A percentile compares a stretch with the other conserved stretches of the same genome.
Evolutionary conservation across 805 yeast species (phyloP).

Genomic region (Kuraishia hungarica): DNA sequence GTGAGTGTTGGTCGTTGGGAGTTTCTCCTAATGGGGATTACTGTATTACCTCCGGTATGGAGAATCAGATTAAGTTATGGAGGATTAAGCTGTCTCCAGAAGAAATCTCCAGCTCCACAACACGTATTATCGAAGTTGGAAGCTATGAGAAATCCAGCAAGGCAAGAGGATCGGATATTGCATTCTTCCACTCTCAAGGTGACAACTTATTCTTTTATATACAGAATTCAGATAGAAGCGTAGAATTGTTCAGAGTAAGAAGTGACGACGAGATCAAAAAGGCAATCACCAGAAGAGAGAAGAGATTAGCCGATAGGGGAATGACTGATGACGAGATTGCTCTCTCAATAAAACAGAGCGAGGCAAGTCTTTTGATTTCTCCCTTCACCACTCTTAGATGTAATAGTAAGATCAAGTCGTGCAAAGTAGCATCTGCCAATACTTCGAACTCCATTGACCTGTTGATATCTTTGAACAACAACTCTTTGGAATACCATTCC

Average conservation of each 20-base stretch:
- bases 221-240: slow-evolving; percentile 73
- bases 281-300: slow-evolving; percentile 68
- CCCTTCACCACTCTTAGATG: slow-evolving; percentile 65
- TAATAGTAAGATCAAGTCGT: slow-evolving; percentile 45
- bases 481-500: slow-evolving; percentile 63
- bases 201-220: slow-evolving; percentile 47
- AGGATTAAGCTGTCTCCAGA: slow-evolving; percentile 43
- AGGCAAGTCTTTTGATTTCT: slow-evolving; percentile 50
- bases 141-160: slow-evolving; percentile 67
- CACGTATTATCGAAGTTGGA: slow-evolving; percentile 51
- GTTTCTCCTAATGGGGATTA: slow-evolving; percentile 26
- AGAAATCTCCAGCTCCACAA: slow-evolving; percentile 19
- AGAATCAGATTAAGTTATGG: slow-evolving; percentile 84
- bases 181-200: slow-evolving; percentile 42
- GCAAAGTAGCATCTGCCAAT: slow-evolving; percentile 26
- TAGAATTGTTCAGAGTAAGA: slow-evolving; percentile 75
- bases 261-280: slow-evolving; percentile 68
- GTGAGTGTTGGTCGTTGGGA: slow-evolving; percentile 87
- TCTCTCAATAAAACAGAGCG: slow-evolving; percentile 36
- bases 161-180: slow-evolving; percentile 54
- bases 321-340: slow-evolving; percentile 49
- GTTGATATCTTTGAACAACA: slow-evolving; percentile 59
- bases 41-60: slow-evolving; percentile 67
- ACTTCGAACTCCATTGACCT: slow-evolving; percentile 59
- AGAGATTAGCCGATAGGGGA: slow-evolving; percentile 71